Base-by-base conservation (phyloP, 495 filamentous ascomycete genomes). In the Neurospora intermedia region DNA sequence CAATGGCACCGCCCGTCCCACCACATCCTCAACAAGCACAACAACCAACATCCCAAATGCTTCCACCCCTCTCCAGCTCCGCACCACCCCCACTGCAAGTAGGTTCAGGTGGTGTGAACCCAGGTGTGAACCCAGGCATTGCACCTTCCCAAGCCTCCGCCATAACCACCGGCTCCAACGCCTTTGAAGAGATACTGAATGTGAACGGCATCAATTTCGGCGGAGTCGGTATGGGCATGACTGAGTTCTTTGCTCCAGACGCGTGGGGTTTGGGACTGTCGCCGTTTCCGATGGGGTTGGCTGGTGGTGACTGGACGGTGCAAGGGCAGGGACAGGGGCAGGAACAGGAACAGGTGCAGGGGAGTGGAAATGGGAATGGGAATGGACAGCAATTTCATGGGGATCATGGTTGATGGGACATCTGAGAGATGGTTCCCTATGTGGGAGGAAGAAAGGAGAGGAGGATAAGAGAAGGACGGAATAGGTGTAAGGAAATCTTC, bases 201-300 rank as follows among this genome's bases (percentile, higher is more conserved):
- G 42, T 77, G 5, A 74, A 76, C 40, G 78, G 70, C 9, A 69
- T 80, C 71, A 78, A 76, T 35, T 78, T 81, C 69, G 79, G 77
- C 5, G 16, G 16, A 1, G 54, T 27, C 1, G 54, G 54, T 62
- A 7, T 1, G 27, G 54, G 54, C 6, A 8, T 8, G 27, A 1
- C 13, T 6, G 54, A 62, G 5, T 35, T 66, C 54, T 66, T 66
- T 35, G 54, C 54, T 8, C 54, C 54, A 1, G 54, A 66, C 0
- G 54, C 54, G 15, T 66, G 54, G 54, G 54, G 54, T 0, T 18
- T 66, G 54, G 54, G 54, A 18, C 6, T 66, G 6, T 35, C 27
- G 23, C 54, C 54, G 23, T 66, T 66, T 35, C 54, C 54, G 20
- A 27, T 59, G 20, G 48, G 48, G 54, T 66, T 66, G 23, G 15